Conservation (phyloP, 108 stramenopile species). For the Skeletonema marinoi region DNA sequence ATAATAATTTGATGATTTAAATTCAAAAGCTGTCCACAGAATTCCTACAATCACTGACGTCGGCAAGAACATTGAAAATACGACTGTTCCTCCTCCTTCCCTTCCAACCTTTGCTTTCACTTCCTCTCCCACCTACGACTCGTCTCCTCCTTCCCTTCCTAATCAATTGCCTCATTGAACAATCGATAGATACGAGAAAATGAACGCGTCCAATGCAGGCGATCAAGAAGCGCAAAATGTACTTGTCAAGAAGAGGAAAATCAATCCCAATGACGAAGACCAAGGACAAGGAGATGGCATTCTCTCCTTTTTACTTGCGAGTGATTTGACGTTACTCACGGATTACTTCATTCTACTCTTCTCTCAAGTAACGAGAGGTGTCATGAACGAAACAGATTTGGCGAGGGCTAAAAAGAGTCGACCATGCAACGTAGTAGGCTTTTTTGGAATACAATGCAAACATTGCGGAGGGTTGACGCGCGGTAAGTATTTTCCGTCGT, state of each 20-base stretch:
- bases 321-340: not conserved
- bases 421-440: not conserved
- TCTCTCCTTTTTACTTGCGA: constrained; percentile 7
- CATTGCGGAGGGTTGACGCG: constrained; percentile 30
- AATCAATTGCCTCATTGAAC: no score
- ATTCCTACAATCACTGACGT: no score
- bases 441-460: constrained; percentile 15
- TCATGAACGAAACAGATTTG: constrained; percentile 13
- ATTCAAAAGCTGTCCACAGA: no score
- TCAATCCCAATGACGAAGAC: not conserved
- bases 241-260: not conserved
- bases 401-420: not conserved
- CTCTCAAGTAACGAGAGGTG: constrained; percentile 26
- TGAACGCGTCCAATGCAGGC: not conserved
- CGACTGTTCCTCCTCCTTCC: no score
- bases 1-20: no score
- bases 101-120: no score
- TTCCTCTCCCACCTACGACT: no score
- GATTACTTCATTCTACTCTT: constrained; percentile 17
- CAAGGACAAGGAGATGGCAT: not conserved
- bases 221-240: not conserved
- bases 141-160: no score
- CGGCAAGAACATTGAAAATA: no score
- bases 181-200: no score
- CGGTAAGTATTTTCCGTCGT: constrained; percentile 26